Evolutionary conservation across 306 rosid genomes (phyloP).

Genomic region (Malus fusca): DNA sequence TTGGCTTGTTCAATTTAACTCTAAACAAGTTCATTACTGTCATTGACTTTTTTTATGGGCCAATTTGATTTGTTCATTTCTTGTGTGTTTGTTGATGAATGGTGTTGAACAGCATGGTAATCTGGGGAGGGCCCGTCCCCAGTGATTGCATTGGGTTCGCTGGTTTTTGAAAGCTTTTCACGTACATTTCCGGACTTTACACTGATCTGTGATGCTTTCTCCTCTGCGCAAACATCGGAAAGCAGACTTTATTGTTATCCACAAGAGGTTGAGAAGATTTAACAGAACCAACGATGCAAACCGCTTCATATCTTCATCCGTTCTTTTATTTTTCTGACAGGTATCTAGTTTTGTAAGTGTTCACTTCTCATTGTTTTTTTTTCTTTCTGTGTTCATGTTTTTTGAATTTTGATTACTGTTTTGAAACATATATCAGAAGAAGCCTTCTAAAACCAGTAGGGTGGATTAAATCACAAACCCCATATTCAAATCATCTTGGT

Average conservation of each 20-base stretch:
- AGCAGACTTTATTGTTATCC: not conserved
- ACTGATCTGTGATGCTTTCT: not conserved
- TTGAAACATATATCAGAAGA: slow-evolving; percentile 36
- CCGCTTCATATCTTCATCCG: slow-evolving; percentile 25
- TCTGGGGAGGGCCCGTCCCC: not conserved
- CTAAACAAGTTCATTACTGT: not conserved
- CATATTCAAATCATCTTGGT: slow-evolving; percentile 22
- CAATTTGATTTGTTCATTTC: not conserved
- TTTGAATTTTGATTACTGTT: slow-evolving; percentile 7
- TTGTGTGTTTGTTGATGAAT: not conserved
- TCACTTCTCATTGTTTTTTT: not conserved
- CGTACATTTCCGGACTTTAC: not conserved
- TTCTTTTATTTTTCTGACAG: slow-evolving; percentile 24
- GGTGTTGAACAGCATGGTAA: not conserved
- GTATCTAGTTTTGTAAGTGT: not conserved
- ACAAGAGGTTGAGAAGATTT: not conserved
- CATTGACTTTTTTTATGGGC: not conserved
- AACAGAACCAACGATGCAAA: slow-evolving; percentile 25
- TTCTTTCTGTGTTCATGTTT: not conserved
- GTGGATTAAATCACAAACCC: slow-evolving; percentile 25
- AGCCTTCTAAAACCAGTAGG: slow-evolving; percentile 19
- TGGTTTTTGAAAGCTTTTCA: not conserved
- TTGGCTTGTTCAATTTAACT: not conserved
- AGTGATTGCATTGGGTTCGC: not conserved
- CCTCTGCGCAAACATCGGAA: not conserved